Percentiles rank a stretch among this genome's conserved stretches.
Conservation (phyloP, 2,329 filamentous ascomycete species). For the Fusarium odoratissimum region DNA sequence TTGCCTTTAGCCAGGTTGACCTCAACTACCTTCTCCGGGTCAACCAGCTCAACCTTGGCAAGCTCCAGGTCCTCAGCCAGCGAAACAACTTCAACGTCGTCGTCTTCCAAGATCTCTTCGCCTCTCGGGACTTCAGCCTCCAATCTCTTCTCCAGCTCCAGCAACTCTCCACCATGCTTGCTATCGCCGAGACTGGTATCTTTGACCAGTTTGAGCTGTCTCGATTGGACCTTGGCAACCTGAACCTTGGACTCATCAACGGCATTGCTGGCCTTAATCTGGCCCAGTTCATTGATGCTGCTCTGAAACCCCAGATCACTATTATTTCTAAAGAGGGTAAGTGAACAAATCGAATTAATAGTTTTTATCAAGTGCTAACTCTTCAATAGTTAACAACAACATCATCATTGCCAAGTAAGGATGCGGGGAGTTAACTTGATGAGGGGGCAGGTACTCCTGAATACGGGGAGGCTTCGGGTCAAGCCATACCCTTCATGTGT, state of each 20-base stretch:
- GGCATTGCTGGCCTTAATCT: conserved; percentile 45
- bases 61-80: conserved; percentile 53
- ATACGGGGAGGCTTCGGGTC: conserved; percentile 10
- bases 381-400: conserved; percentile 13
- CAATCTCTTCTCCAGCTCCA: conserved; percentile 55
- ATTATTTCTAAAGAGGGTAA: conserved; percentile 44
- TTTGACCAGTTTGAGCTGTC: conserved; percentile 48
- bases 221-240: conserved; percentile 40
- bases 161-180: conserved; percentile 54
- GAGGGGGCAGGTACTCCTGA: conserved; percentile 32
- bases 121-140: conserved; percentile 55
- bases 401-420: conserved; percentile 7
- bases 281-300: conserved; percentile 46
- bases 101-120: conserved; percentile 56
- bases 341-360: not conserved
- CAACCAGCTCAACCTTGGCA: conserved; percentile 59
- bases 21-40: conserved; percentile 60
- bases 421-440: not conserved
- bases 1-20: conserved; percentile 55
- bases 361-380: not conserved
- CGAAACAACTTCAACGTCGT: conserved; percentile 60
- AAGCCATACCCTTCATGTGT: conserved; percentile 17
- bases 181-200: conserved; percentile 47
- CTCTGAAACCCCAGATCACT: conserved; percentile 45
- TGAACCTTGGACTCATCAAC: conserved; percentile 48